Conservation (phyloP, 352 stramenopile species). For the Thraustochytrium sp. region DNA sequence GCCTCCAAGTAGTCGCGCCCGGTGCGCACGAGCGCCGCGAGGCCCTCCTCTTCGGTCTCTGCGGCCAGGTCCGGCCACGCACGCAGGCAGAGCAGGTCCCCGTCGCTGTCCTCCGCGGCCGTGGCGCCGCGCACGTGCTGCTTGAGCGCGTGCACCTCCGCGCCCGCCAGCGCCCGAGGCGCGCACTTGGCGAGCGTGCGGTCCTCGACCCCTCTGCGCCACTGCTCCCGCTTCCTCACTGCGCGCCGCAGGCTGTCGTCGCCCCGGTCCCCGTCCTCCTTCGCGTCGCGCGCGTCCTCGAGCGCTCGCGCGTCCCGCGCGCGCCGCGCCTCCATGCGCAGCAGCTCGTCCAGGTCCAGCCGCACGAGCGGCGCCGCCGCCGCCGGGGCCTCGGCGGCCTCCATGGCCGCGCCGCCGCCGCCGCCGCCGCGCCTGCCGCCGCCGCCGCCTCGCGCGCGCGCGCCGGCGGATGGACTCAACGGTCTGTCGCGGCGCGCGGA, state of each 20-base stretch:
- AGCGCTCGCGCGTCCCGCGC: background rate
- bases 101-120: background rate
- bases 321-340: background rate
- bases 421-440: background rate
- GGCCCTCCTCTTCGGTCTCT: background rate
- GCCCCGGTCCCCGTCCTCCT: background rate
- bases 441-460: too few relatives aligned
- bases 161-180: background rate
- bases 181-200: background rate
- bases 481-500: too few relatives aligned
- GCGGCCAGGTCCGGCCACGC: background rate
- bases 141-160: background rate
- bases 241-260: background rate
- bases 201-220: background rate
- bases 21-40: background rate
- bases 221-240: background rate
- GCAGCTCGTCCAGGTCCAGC: slow-evolving; percentile 27
- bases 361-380: background rate
- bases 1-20: background rate
- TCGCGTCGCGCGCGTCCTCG: too few relatives aligned
- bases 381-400: background rate
- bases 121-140: background rate
- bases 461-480: too few relatives aligned
- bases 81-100: background rate
- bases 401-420: too few relatives aligned